Evolutionary conservation across 106 monocot species (phyloP), one percentile per base, ranked within the genome.

Genomic region (Hemerocallis citrina): DNA sequence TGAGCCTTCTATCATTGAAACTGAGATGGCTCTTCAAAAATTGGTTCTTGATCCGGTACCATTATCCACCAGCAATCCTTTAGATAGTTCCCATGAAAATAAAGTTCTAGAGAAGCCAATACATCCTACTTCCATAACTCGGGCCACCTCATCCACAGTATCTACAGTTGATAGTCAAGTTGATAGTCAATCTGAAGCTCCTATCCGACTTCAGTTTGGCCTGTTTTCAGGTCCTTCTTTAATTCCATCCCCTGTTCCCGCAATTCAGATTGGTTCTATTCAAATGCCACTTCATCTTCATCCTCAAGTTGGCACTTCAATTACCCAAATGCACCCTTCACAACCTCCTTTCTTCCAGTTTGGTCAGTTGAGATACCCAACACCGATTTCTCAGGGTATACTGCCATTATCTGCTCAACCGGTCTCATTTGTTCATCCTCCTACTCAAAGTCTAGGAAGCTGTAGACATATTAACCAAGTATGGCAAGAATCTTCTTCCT

Each of bases 231-330:
- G 86, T 36, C 95, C 95, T 68, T 77, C 90, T 57, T 68, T 96
- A 38, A 86, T 96, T 72, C 90, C 89, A 48, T 82, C 95, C 61
- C 95, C 90, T 54, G 58, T 95, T 70, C 90, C 95, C 19, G 83
- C 90, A 29, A 96, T 96, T 79, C 95, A 96, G 67, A 96, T 96
- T 69, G 95, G 90, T 40, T 90, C 95, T 31, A 87, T 96, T 71
- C 93, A 93, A 64, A 93, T 89, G 89, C 95, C 95, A 13, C 84
- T 96, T 34, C 83, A 83, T 81, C 33, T 90, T 5, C 86, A 80
- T 75, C 70, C 80, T 28, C 87, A 84, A 16, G 36, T 76, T 62
- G 65, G 65, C 36, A 24, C 50, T 50, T 72, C 85, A 42, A 61
- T 75, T 54, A 2, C 84, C 54, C 92, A 84, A 41, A 44, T 79